These are phyloP conservation scores for Aphanomyces astaci DNA, from an alignment of 352 stramenopile species.

Conservation along the genomic window DNA sequence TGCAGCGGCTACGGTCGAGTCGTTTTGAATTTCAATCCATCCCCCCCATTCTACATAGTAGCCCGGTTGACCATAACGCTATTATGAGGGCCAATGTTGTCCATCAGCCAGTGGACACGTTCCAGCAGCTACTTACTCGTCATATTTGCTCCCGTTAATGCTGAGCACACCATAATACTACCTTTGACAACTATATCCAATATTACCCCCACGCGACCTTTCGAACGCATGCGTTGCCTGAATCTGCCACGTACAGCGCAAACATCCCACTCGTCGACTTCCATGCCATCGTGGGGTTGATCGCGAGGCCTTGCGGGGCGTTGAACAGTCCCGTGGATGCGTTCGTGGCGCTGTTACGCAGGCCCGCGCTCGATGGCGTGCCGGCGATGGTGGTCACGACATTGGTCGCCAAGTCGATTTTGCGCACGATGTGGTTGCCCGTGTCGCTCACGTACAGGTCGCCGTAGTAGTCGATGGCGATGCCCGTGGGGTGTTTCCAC, in stretches of 20 bases:
- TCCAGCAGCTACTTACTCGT: no score
- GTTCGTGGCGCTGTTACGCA: slow-evolving; percentile 73
- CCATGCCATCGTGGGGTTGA: slow-evolving; percentile 23
- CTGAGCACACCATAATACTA: no score
- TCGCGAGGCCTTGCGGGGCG: slow-evolving; percentile 83
- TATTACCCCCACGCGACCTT: slow-evolving; percentile 1
- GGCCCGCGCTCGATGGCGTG: slow-evolving; percentile 47
- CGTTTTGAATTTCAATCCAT: no score
- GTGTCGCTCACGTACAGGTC: slow-evolving; percentile 92
- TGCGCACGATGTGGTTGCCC: slow-evolving; percentile 91
- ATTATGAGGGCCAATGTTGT: no score
- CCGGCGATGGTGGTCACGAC: slow-evolving; percentile 83
- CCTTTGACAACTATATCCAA: no score
- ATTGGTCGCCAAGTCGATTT: slow-evolving; percentile 42
- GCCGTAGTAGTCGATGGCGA: slow-evolving; percentile 75
- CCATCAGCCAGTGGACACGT: no score
- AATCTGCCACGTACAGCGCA: slow-evolving; percentile 90
- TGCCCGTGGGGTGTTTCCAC: slow-evolving; percentile 89
- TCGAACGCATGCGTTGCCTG: slow-evolving; percentile 92
- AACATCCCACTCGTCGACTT: slow-evolving; percentile 47
- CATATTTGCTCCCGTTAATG: no score
- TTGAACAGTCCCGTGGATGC: slow-evolving; percentile 79
- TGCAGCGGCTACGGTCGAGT: no score
- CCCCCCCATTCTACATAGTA: no score
- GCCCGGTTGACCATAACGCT: no score